Conservation (phyloP, 2,329 filamentous ascomycete genomes). For the Pseudonectria foliicola region DNA sequence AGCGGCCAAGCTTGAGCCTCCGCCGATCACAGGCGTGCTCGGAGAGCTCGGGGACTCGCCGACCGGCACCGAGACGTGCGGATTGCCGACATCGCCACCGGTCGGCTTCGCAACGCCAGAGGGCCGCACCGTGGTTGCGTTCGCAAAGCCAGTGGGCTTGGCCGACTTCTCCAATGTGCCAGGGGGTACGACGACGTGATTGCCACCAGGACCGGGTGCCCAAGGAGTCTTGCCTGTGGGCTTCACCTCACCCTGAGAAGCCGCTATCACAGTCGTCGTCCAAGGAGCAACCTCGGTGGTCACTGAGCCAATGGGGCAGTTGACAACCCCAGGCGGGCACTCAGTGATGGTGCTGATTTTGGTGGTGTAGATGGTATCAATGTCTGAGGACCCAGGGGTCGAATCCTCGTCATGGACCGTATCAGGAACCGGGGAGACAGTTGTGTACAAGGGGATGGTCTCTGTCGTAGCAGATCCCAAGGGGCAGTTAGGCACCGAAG, state of each 20-base stretch:
- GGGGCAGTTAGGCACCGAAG: slow-evolving; percentile 20
- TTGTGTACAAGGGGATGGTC: slow-evolving; percentile 29
- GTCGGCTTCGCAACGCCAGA: slow-evolving; percentile 16
- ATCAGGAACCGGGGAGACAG: slow-evolving; percentile 26
- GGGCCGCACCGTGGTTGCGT: slow-evolving; percentile 5
- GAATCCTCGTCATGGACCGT: no score
- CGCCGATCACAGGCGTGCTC: slow-evolving; percentile 37
- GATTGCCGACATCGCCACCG: slow-evolving; percentile 18
- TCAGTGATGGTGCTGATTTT: slow-evolving; percentile 26
- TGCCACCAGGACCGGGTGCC: no score
- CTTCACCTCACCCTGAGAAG: no score
- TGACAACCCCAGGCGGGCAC: slow-evolving; percentile 21
- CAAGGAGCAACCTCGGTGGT: slow-evolving; percentile 4
- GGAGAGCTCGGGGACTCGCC: slow-evolving; percentile 9
- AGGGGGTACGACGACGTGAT: slow-evolving; percentile 5
- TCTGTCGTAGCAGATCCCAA: slow-evolving; percentile 20
- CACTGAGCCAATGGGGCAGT: slow-evolving; percentile 23
- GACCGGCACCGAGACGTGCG: no score
- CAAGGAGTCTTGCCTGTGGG: no score
- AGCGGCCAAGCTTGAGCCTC: slow-evolving; percentile 30
- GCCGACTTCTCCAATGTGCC: slow-evolving; percentile 10
- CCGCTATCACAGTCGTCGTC: slow-evolving; percentile 14
- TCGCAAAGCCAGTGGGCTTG: neutral
- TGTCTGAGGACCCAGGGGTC: neutral
- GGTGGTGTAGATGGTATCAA: slow-evolving; percentile 18